Evolutionary conservation across 2,329 filamentous ascomycete species (phyloP).

Genomic region (Aaosphaeria pasadenensis): DNA sequence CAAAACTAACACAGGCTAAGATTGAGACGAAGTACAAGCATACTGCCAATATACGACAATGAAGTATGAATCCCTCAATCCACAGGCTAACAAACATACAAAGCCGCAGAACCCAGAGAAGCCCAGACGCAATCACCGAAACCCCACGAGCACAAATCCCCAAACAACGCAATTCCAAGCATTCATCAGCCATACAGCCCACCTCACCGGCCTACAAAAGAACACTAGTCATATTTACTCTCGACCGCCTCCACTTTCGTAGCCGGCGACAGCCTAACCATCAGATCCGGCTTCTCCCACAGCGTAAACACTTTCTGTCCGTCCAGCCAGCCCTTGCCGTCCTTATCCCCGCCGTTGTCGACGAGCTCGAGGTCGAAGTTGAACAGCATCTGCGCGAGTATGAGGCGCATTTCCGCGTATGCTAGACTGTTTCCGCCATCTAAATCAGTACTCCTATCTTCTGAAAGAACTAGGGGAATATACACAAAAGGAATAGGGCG

Average conservation of each 20-base stretch:
- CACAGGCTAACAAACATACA: too few species aligned
- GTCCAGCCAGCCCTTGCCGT: conserved; percentile 29
- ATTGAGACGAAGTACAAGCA: too few species aligned
- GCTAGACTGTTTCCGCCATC: conserved; percentile 13
- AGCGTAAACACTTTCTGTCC: conserved; percentile 27
- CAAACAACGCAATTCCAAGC: too few species aligned
- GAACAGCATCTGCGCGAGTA: conserved; percentile 22
- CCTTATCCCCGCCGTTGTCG: conserved; percentile 18
- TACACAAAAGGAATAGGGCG: not conserved
- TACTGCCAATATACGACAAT: too few species aligned
- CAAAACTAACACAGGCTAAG: too few species aligned
- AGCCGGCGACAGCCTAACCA: conserved; percentile 22
- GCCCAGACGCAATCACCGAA: too few species aligned
- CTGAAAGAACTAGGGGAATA: not conserved
- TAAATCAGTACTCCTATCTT: too few species aligned
- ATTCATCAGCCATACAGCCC: too few species aligned
- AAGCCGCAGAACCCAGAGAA: too few species aligned
- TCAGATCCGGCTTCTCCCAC: conserved; percentile 31
- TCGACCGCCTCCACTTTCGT: not conserved
- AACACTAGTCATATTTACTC: not conserved
- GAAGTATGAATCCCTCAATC: too few species aligned
- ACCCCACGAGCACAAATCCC: too few species aligned
- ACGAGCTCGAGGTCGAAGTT: conserved; percentile 22
- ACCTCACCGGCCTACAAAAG: too few species aligned
- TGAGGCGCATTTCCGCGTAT: conserved; percentile 26